Percentiles rank a stretch among this genome's conserved stretches.
Evolutionary conservation across 2,329 filamentous ascomycete species (phyloP).

Genomic region (Ilyonectria sp.): DNA sequence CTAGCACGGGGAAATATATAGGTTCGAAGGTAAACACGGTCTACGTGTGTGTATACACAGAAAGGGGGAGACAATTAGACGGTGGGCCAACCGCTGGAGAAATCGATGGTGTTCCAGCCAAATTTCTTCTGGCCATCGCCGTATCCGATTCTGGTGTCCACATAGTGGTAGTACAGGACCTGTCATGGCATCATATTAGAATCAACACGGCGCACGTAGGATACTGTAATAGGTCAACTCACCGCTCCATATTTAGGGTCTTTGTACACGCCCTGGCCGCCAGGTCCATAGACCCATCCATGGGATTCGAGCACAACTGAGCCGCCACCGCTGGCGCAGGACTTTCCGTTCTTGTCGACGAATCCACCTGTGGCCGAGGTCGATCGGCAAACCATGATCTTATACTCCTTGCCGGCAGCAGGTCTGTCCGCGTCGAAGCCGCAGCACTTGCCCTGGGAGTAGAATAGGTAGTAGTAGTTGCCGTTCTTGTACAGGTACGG

Average conservation of each 20-base stretch:
- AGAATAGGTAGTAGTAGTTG: constrained; percentile 77
- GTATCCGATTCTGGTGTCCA: constrained; percentile 49
- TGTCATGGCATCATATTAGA: constrained; percentile 41
- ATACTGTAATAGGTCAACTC: background rate
- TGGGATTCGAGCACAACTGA: constrained; percentile 74
- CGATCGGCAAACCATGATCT: constrained; percentile 75
- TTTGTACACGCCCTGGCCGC: constrained; percentile 67
- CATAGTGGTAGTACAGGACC: constrained; percentile 64
- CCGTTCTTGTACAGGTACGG: constrained; percentile 69
- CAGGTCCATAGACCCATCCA: constrained; percentile 74
- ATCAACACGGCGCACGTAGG: background rate
- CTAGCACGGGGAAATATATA: background rate
- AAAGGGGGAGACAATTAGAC: constrained; percentile 18
- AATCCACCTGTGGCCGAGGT: constrained; percentile 67
- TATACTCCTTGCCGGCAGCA: constrained; percentile 72
- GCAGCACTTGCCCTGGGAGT: constrained; percentile 74
- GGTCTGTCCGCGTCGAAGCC: constrained; percentile 67
- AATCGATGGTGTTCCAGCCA: constrained; percentile 66
- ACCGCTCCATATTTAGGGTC: constrained; percentile 43
- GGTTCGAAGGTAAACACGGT: constrained; percentile 1
- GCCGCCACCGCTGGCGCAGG: constrained; percentile 73
- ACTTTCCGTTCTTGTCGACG: constrained; percentile 68
- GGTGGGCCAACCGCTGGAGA: constrained; percentile 64
- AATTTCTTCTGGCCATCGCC: constrained; percentile 63
- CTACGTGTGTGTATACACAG: background rate